Base-by-base conservation (phyloP, 345 rosid species). In the Pugionium cornutum region DNA sequence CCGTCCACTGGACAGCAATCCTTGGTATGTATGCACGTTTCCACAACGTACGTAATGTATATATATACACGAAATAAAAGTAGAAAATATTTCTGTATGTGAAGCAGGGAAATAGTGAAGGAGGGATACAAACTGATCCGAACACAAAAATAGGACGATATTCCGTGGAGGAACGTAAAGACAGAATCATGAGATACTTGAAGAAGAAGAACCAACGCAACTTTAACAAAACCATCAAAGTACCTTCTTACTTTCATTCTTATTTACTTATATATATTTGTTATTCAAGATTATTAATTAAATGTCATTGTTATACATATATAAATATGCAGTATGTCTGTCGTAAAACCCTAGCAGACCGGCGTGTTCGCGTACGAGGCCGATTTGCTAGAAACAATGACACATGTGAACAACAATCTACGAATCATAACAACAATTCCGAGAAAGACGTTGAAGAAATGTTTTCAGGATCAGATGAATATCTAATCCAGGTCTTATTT, bases 211-310 rank as follows among this genome's bases (percentile, higher is more conserved):
- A 87, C 74, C 90, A 83, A 72, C 85, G 98, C 66, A 91, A 91
- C 78, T 89, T 91, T 56, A 91, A 87, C 67, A 91, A 91, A 78
- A 91, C 96, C 31, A 91, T 91, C 70, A 87, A 91, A 95, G 98
- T 91, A 25, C 50, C 31, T 3, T 31, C 27, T 5, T 6, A 9
- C 18, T 42, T 6, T 59, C 58, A 41, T 49, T 47, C 4, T 53
- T 46, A 4, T 34, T 25, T 44, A 26, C 6, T 6, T 63, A 29
- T 4, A 3, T 6, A 37, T 37, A 3, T 37, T 37, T 5, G 1
- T 18, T 18, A 18, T 18, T 18, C 18, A 18, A 18, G 18, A 18
- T 18, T 18, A 18, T 18, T 18, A 18, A 18, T 18, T 18, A 18
- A 18, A 18, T 18, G 18, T 18, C 18, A 18, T 18, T 18, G 18